Evolutionary conservation across 2,329 filamentous ascomycete genomes (phyloP).

Genomic region (Leptographium wingfieldii): DNA sequence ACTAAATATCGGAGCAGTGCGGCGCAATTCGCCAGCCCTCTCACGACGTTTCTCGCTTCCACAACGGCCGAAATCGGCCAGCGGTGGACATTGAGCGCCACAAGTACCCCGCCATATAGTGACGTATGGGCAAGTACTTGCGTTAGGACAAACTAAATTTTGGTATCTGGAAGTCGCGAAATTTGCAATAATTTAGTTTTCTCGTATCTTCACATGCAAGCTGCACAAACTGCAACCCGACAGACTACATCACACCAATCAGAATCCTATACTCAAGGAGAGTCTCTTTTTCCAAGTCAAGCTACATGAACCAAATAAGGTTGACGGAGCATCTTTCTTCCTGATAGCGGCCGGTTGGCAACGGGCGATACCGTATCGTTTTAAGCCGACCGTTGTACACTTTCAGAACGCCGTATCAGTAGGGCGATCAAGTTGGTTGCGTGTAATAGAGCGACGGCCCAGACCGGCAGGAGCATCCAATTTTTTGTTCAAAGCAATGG

Average conservation of each 20-base stretch:
- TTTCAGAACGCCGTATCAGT: not conserved
- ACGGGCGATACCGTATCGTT: not conserved
- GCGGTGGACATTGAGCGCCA: not conserved
- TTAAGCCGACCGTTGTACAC: not conserved
- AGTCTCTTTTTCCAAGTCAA: not conserved
- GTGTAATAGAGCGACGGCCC: not conserved
- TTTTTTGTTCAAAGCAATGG: constrained; percentile 1
- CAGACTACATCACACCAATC: not conserved
- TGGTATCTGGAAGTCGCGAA: not conserved
- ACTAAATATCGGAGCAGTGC: not conserved
- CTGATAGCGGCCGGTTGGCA: not conserved
- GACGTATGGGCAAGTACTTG: constrained; percentile 5
- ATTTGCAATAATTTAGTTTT: constrained; percentile 2
- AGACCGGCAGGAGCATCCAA: not conserved
- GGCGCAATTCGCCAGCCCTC: not conserved
- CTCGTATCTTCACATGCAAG: not conserved
- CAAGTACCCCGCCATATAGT: constrained; percentile 10
- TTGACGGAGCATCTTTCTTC: not conserved
- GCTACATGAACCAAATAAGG: not conserved
- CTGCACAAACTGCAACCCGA: not conserved
- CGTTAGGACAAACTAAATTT: not conserved
- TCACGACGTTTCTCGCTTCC: not conserved
- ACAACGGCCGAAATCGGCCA: constrained; percentile 10
- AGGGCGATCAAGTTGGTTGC: not conserved
- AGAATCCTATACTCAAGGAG: not conserved